These are phyloP conservation scores for Xylaria acuta DNA, from an alignment of 495 filamentous ascomycete genomes.

Conservation along the genomic window DNA sequence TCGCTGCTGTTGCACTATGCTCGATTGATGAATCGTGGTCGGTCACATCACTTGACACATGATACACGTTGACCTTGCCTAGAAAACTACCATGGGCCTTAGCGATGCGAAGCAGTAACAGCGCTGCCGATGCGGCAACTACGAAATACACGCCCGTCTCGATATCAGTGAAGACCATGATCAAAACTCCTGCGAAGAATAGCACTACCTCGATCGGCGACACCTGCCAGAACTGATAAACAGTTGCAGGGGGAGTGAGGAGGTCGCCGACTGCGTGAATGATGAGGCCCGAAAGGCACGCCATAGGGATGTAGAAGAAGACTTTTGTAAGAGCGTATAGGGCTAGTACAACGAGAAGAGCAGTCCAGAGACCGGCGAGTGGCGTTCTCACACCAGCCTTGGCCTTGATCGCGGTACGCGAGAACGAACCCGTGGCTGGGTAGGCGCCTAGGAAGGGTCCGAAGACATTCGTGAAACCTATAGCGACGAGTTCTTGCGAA, in stretches of 20 bases:
- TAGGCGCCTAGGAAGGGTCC: constrained; percentile 61
- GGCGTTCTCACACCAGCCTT: constrained; percentile 60
- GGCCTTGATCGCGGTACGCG: constrained; percentile 57
- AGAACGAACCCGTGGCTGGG: constrained; percentile 61
- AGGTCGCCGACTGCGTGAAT: constrained; percentile 61
- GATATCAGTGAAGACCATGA: constrained; percentile 58
- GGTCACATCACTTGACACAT: constrained; percentile 2
- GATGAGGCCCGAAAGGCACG: constrained; percentile 54
- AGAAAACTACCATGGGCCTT: constrained; percentile 53
- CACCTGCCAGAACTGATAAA: constrained; percentile 59
- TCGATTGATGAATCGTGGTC: constrained; percentile 14
- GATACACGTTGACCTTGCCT: constrained; percentile 38
- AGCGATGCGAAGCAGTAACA: constrained; percentile 44
- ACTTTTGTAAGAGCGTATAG: constrained; percentile 59
- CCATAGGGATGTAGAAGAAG: constrained; percentile 59
- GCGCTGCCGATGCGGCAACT: constrained; percentile 44
- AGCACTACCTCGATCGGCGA: constrained; percentile 58
- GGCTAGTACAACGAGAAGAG: constrained; percentile 58
- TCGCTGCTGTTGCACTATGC: constrained; percentile 16
- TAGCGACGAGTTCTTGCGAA: constrained; percentile 60
- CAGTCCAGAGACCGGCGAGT: constrained; percentile 59
- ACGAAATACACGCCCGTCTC: constrained; percentile 61
- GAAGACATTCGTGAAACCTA: constrained; percentile 59
- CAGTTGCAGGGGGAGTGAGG: constrained; percentile 53
- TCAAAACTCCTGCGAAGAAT: constrained; percentile 59